Base-by-base conservation (phyloP, 2,329 filamentous ascomycete genomes). In the Periconia sp. region DNA sequence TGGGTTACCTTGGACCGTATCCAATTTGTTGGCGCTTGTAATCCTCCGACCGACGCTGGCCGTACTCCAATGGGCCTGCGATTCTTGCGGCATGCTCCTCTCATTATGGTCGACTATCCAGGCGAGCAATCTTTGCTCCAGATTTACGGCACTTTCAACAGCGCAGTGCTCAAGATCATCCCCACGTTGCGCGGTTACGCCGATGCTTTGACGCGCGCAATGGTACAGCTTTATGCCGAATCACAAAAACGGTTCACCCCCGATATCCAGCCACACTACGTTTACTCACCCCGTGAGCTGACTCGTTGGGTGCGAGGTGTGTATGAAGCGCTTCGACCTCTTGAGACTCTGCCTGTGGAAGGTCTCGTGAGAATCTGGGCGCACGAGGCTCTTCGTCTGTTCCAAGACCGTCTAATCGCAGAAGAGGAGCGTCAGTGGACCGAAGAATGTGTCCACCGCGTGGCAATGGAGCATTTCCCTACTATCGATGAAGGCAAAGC, bases 101-200 rank as follows among this genome's bases (percentile, higher is more conserved):
- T 99, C 40, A 88, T 99, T 72, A 99, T 99, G 95, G 95, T 99
- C 29, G 94, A 99, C 66, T 99, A 99, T 65, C 94, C 94, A 48
- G 94, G 95, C 61, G 91, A 99, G 74, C 79, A 91, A 30, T 99
- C 95, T 3, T 82, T 99, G 25, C 87, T 86, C 56, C 94, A 99
- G 69, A 99, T 99, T 56, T 99, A 99, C 66, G 94, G 95, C 57
- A 97, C 95, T 0, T 99, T 99, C 81, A 99, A 95, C 68, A 88
- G 83, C 41, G 94, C 95, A 8, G 85, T 99, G 30, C 86, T 99
- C 65, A 99, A 99, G 79, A 94, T 99, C 50, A 87, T 99, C 36
- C 92, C 94, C 1, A 85, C 91, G 11, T 78, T 99, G n/a, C 88
- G 94, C 57, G 95, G 95, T 32, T 97, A 97, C 68, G 86, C 94